Conservation (phyloP, 2,329 filamentous ascomycete species). For the Fusarium pininemorale region DNA sequence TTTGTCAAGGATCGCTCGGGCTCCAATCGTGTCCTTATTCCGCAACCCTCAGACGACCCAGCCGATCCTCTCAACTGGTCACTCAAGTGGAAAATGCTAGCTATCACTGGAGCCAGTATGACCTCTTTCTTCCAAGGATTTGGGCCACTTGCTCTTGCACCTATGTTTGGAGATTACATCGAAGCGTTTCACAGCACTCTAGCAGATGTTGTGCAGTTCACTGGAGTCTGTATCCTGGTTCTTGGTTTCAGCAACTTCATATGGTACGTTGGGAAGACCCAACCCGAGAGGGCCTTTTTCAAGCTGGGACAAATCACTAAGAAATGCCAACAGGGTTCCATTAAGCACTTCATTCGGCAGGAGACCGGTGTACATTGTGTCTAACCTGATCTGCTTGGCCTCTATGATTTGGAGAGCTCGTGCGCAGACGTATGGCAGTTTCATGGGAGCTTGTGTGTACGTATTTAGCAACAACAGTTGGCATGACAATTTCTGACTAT, state of each 20-base stretch:
- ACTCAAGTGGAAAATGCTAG: background rate
- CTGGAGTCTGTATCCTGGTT: background rate
- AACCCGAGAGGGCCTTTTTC: rapidly evolving
- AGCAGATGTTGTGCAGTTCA: background rate
- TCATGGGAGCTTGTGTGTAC: background rate
- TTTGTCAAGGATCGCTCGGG: background rate
- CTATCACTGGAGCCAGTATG: background rate
- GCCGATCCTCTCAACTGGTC: background rate
- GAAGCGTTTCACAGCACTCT: background rate
- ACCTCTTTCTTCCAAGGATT: background rate
- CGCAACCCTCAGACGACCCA: background rate
- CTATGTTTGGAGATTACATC: background rate
- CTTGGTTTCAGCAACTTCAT: background rate
- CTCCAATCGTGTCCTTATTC: background rate
- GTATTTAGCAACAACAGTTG: background rate
- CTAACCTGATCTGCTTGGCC: background rate
- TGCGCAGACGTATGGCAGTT: background rate
- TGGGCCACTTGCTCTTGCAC: background rate
- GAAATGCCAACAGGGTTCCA: background rate
- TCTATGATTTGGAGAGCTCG: background rate
- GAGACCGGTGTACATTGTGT: background rate
- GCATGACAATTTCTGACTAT: background rate
- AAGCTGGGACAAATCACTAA: background rate
- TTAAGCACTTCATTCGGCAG: background rate
- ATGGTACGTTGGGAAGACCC: background rate